Base-by-base conservation (phyloP, 805 yeast genomes). In the Myxozyma lipomycoides region DNA sequence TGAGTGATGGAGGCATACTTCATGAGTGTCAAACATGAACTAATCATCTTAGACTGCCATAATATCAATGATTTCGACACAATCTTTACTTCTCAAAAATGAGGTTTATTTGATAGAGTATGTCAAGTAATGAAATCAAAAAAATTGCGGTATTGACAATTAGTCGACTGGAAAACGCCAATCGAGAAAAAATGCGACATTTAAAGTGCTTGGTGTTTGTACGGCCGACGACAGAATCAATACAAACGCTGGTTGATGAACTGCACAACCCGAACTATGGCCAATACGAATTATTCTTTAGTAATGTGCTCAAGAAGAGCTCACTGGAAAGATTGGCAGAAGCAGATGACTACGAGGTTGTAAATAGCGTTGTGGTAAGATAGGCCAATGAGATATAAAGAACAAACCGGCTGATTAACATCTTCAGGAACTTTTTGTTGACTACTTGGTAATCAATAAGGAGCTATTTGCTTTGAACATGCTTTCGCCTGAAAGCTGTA, bases 321-420 rank as follows among this genome's bases (percentile, higher is more conserved):
- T 85, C 86, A 56, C 67, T 93, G 59, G 99, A 93, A 65, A 75
- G 86, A 45, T 65, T 93, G 42, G 98, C 98, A 0, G 96, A 88
- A 66, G 78, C 86, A 2, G 99, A 93, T 67, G 93, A 86, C 63
- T 74, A 82, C 61, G 98, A 91, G 64, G 79, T 81, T 7, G 84
- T 93, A 7, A 70, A 75, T 3, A 78, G 78, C 51, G 88, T 93
- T 3, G 81, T 84, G 46, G 59, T 55, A 55, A 15, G 52, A 17
- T 22, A 17, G 3, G 3, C 17, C 37, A 23, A 3, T 23, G 7
- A 4, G 12, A 40, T 23, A 19, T 17, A 15, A 34, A 22, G 15
- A 21, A 19, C 15, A 3, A 10, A 25, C 3, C 17, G 21, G n/a
- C 23, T 4, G 3, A 12, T 19, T 19, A 7, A 17, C 26, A 10